Base-by-base conservation (phyloP, 2,329 filamentous ascomycete species). In the Elsinoe batatas region DNA sequence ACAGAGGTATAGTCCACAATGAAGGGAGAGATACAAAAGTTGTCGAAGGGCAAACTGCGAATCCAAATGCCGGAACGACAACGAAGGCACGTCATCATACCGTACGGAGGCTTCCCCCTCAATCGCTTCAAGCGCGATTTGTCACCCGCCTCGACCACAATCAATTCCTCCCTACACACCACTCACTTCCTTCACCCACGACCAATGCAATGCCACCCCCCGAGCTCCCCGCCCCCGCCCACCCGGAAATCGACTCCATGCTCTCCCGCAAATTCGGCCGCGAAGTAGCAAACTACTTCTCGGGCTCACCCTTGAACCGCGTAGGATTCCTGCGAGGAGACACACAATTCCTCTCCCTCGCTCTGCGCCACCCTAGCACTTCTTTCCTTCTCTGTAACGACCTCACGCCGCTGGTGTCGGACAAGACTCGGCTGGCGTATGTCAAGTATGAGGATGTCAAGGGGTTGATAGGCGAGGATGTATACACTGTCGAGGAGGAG, bases 221-320 rank as follows among this genome's bases (percentile, higher is more conserved):
- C 46, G 70, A 72, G 55, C 74, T 83, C 54, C 81, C 81, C 26
- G 73, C 76, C 61, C 80, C 81, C 53, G 78, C 79, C 36, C 79
- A 83, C 68, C 69, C 76, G 57, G 73, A 78, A 60, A 70, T 79
- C 62, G 81, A 84, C 67, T 82, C 80, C 36, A 88, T 89, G 82
- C 76, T 93, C 64, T 81, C 83, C 63, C 77, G 81, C 58, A 88
- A 84, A 67, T 91, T 90, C 71, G 88, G 88, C 69, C 83, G 80
- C 62, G 88, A 91, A 71, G 76, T 88, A 59, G 79, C 84, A 67
- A 93, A 91, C 72, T 93, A 93, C 79, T 93, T 91, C 71, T 82
- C 86, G 50, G 76, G 87, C 62, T 85, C 81, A 55, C 85, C 84
- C 5, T 71, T 91, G 57, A 91, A 93, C 73, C 83, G 88, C 44